phyloP scores from a whole-genome alignment of 1,284 basidiomycete genomes.

The Naganishia liquefaciens region DNA sequence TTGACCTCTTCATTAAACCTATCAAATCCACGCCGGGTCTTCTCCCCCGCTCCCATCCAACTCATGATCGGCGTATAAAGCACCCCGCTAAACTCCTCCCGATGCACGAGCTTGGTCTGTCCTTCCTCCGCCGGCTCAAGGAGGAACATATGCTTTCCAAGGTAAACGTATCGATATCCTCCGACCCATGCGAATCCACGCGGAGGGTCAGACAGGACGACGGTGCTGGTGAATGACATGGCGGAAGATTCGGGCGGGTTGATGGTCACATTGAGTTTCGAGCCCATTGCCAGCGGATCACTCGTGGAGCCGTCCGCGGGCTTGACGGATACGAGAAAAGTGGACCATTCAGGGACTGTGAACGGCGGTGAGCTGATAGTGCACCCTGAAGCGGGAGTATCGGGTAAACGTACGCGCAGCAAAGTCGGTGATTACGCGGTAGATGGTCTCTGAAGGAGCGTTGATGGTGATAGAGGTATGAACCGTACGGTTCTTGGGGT shows the following conservation, averaged over 20 bases:
- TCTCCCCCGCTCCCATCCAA: conserved; percentile 11
- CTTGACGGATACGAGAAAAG: not conserved
- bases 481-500: not conserved
- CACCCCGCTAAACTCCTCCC: conserved; percentile 2
- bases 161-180: conserved; percentile 3
- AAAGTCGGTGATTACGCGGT: not conserved
- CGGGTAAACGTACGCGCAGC: not conserved
- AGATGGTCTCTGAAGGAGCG: not conserved
- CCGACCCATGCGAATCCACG: conserved; percentile 4
- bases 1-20: not conserved
- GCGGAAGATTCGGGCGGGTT: not conserved
- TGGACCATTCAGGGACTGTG: not conserved
- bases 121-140: not conserved
- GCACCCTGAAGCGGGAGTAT: no score
- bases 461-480: not conserved
- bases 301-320: not conserved
- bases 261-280: not conserved
- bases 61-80: conserved; percentile 1
- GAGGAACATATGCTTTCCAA: conserved; percentile 11
- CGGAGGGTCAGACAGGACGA: not conserved
- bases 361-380: no score
- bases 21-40: not conserved
- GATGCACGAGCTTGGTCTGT: not conserved
- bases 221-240: not conserved
- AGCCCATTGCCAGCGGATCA: not conserved